Conservation (phyloP, 148 eudicot species). For the Rheum nobile region DNA sequence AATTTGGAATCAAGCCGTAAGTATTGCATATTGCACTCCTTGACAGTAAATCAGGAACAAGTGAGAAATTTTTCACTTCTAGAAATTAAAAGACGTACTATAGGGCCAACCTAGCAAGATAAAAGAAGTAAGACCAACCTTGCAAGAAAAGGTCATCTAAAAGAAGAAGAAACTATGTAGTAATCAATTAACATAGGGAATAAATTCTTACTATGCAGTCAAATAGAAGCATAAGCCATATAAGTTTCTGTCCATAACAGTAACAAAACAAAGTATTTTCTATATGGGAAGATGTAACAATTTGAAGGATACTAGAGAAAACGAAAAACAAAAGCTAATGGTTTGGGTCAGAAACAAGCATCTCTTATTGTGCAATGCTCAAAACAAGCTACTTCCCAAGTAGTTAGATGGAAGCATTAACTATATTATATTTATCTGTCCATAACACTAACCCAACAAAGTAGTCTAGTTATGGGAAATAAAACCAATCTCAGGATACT, state of each 20-base stretch:
- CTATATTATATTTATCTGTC: background rate
- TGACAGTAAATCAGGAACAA: background rate
- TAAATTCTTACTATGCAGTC: background rate
- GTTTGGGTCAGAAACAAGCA: background rate
- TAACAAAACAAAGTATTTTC: background rate
- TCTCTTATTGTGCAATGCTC: background rate
- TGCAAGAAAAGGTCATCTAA: background rate
- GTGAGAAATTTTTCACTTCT: background rate
- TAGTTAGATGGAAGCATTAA: background rate
- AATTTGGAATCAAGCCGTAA: background rate
- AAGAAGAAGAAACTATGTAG: background rate
- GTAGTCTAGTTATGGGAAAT: background rate
- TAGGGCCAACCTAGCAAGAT: no score
- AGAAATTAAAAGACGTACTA: background rate
- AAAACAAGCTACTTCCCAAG: background rate
- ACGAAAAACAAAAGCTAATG: background rate
- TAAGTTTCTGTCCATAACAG: background rate
- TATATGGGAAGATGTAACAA: background rate
- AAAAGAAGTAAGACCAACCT: background rate
- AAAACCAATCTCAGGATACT: background rate
- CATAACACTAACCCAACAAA: background rate
- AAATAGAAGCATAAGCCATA: background rate
- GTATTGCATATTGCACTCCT: background rate
- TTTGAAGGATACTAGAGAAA: background rate
- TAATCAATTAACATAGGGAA: background rate